A percentile compares a stretch with the other conserved stretches of the same genome.
These are phyloP conservation scores for Euphorbia corollata DNA, from an alignment of 441 rosid species.

Conservation along the genomic window DNA sequence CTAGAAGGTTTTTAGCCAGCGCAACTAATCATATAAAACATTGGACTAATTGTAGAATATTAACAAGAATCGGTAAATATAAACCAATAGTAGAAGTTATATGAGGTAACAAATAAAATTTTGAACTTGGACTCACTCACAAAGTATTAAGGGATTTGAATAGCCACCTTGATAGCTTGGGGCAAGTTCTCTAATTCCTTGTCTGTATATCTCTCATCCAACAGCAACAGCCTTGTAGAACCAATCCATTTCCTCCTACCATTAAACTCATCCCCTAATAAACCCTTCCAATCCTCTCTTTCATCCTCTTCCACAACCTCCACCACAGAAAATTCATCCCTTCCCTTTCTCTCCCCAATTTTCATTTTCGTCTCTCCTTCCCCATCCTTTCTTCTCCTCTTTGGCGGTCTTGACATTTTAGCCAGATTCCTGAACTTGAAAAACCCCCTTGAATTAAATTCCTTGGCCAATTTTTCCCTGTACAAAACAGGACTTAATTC, in stretches of 20 bases:
- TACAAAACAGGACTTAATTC: constrained; percentile 47
- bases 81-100: background rate
- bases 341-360: constrained; percentile 17
- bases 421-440: constrained; percentile 70
- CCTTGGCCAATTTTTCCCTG: constrained; percentile 60
- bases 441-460: constrained; percentile 58
- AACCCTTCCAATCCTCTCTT: constrained; percentile 48
- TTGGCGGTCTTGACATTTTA: constrained; percentile 63
- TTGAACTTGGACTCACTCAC: constrained; percentile 16
- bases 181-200: constrained; percentile 59
- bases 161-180: constrained; percentile 69
- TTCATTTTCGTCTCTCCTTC: constrained; percentile 14
- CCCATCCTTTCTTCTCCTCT: constrained; percentile 34
- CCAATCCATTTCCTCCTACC: constrained; percentile 65
- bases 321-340: constrained; percentile 41
- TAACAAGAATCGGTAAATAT: background rate
- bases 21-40: background rate
- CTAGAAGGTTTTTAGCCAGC: background rate
- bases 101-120: background rate
- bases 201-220: constrained; percentile 58
- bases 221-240: constrained; percentile 77
- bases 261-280: constrained; percentile 61
- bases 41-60: background rate
- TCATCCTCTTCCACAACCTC: constrained; percentile 54
- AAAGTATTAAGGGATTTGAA: constrained; percentile 13